A percentile compares a stretch with the other conserved stretches of the same genome.
Conservation (phyloP, 2,329 filamentous ascomycete species). For the Raffaelea arxii region DNA sequence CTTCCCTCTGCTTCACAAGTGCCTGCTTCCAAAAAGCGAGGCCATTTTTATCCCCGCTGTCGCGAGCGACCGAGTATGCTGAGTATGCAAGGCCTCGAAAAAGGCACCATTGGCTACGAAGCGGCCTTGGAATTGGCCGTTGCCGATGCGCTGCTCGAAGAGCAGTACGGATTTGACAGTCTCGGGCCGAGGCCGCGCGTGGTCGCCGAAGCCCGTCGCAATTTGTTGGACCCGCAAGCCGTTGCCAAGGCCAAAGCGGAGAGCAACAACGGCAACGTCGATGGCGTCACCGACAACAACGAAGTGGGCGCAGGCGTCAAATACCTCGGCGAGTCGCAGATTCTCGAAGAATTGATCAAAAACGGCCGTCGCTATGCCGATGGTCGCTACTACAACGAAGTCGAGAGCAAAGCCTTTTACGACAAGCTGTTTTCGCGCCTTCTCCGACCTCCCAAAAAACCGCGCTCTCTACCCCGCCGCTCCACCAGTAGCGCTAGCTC, state of each 20-base stretch:
- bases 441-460: slow-evolving; percentile 45
- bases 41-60: slow-evolving; percentile 50
- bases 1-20: background rate
- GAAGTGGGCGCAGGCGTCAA: too few relatives aligned
- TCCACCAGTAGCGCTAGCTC: slow-evolving; percentile 12
- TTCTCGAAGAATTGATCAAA: slow-evolving; percentile 49
- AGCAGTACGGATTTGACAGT: slow-evolving; percentile 50
- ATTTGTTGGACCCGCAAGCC: slow-evolving; percentile 39
- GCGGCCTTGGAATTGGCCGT: slow-evolving; percentile 57
- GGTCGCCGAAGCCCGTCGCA: slow-evolving; percentile 48
- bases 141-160: slow-evolving; percentile 54
- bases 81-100: slow-evolving; percentile 61
- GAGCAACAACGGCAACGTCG: background rate
- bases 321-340: slow-evolving; percentile 44
- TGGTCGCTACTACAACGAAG: slow-evolving; percentile 37
- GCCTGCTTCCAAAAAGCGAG: slow-evolving; percentile 26
- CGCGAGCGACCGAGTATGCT: slow-evolving; percentile 61
- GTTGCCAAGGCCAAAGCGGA: background rate
- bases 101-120: slow-evolving; percentile 60
- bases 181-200: slow-evolving; percentile 43
- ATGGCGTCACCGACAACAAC: slow-evolving; percentile 15
- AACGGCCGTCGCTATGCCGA: slow-evolving; percentile 46
- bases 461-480: slow-evolving; percentile 38
- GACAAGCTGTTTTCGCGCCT: slow-evolving; percentile 52
- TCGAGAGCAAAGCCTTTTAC: slow-evolving; percentile 47